Evolutionary conservation across 306 rosid genomes (phyloP), one percentile per base, ranked within the genome.

Genomic region (Styphnolobium japonicum): DNA sequence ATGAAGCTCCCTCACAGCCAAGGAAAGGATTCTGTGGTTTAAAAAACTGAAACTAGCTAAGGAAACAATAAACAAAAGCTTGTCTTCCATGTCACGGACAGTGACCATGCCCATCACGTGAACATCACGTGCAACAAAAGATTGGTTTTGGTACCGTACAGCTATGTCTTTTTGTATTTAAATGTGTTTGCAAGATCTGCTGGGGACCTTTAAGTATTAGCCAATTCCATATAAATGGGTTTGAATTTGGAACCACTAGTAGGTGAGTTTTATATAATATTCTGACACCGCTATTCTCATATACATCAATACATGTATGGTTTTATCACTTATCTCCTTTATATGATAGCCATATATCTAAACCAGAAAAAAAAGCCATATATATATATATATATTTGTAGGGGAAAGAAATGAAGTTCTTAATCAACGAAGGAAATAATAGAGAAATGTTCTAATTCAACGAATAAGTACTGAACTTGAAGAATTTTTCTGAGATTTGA

Each of bases 31-130:
- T 71, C n/a, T n/a, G 90, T 84, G 88, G 89, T 19, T 79, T 61
- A 77, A 72, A 73, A 33, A 5, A 15, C 22, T 56, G 60, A 71
- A 77, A 66, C 23, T n/a, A n/a, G n/a, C n/a, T n/a, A n/a, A n/a
- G 29, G 40, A 39, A 10, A 48, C 21, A 57, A 66, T 58, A 66
- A 77, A 48, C 71, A 57, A 51, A 77, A 75, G n/a, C n/a, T n/a
- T 82, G 87, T 82, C 86, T 78, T 80, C 82, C 77, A 61, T 9
- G 52, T 71, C 68, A 82, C 49, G 68, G 88, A 87, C 89, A 81
- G 14, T 52, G 79, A 39, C 73, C 88, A 76, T 79, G 84, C 43
- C 40, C 19, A 66, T 57, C 85, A 36, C 58, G 73, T 87, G 89
- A 83, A 66, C 46, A 39, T 83, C 90, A 83, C 88, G 84, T 87